phyloP scores from a whole-genome alignment of 371 early-diverging fungal species.

The Rhizopus sp. region DNA sequence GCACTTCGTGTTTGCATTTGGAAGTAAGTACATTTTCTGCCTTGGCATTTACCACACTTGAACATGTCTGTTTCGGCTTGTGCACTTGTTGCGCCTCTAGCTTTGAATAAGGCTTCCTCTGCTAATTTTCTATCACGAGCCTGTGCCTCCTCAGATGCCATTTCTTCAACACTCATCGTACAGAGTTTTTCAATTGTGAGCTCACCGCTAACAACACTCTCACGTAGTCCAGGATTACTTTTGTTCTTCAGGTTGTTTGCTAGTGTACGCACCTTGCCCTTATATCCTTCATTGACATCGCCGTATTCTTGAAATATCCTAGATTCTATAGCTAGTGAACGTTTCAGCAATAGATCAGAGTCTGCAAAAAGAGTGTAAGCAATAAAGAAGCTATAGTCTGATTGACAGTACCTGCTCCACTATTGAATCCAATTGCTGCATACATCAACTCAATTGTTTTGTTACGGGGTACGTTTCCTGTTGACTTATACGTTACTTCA shows the following conservation, averaged over 20 bases:
- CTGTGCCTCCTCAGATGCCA: conserved; percentile 87
- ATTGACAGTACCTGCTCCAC: conserved; percentile 59
- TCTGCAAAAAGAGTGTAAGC: conserved; percentile 35
- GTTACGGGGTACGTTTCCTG: conserved; percentile 78
- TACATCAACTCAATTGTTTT: conserved; percentile 87
- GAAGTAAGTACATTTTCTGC: conserved; percentile 89
- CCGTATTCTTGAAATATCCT: conserved; percentile 59
- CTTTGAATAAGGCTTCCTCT: conserved; percentile 75
- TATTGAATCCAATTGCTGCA: conserved; percentile 73
- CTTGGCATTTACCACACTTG: conserved; percentile 93
- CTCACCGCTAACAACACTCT: conserved; percentile 71
- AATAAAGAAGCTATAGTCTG: not conserved
- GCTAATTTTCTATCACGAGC: conserved; percentile 70
- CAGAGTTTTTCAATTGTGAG: conserved; percentile 68
- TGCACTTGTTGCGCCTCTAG: conserved; percentile 76
- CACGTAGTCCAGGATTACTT: conserved; percentile 79
- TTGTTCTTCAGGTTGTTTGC: conserved; percentile 82
- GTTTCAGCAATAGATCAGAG: conserved; percentile 59
- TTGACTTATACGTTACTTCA: conserved; percentile 55
- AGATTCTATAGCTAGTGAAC: conserved; percentile 71
- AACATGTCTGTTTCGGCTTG: conserved; percentile 94
- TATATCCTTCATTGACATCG: conserved; percentile 65
- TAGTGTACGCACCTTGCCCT: conserved; percentile 79
- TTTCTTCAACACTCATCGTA: conserved; percentile 81
- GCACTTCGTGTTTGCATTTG: conserved; percentile 95